A percentile compares a stretch with the other conserved stretches of the same genome.
phyloP scores from a whole-genome alignment of 495 filamentous ascomycete genomes.

The Hypoxylon trugodes region DNA sequence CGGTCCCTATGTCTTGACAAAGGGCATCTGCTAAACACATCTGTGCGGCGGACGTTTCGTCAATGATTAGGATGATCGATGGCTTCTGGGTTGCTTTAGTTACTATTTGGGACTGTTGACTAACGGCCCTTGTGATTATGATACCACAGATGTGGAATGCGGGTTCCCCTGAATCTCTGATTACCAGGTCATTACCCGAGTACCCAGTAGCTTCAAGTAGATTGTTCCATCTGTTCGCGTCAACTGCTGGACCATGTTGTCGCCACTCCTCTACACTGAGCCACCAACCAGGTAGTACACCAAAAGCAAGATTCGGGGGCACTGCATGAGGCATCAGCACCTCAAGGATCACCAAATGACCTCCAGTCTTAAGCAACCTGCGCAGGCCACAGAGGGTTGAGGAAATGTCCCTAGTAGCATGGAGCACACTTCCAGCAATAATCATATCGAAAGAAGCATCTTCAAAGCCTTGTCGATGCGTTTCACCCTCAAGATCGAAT shows the following conservation, averaged over 20 bases:
- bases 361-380: not conserved
- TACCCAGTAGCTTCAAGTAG: constrained; percentile 40
- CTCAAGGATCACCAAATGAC: not conserved
- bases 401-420: not conserved
- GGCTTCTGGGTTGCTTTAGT: too few relatives aligned
- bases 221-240: not conserved
- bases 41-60: too few relatives aligned
- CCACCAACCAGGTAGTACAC: not conserved
- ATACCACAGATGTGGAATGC: too few relatives aligned
- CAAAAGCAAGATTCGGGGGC: not conserved
- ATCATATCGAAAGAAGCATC: not conserved
- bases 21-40: too few relatives aligned
- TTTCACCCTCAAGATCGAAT: not conserved
- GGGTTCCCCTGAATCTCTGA: too few relatives aligned
- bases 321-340: not conserved
- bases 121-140: too few relatives aligned
- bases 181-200: too few relatives aligned
- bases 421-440: not conserved
- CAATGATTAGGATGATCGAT: too few relatives aligned
- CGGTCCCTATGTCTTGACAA: too few relatives aligned
- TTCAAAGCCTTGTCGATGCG: not conserved
- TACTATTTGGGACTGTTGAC: too few relatives aligned
- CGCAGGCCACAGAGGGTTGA: not conserved
- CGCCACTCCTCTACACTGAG: not conserved
- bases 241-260: not conserved